Percentiles rank a stretch among this genome's conserved stretches.
These are phyloP conservation scores for Xylariaceae sp. DNA, from an alignment of 2,329 filamentous ascomycete genomes.

Conservation along the genomic window DNA sequence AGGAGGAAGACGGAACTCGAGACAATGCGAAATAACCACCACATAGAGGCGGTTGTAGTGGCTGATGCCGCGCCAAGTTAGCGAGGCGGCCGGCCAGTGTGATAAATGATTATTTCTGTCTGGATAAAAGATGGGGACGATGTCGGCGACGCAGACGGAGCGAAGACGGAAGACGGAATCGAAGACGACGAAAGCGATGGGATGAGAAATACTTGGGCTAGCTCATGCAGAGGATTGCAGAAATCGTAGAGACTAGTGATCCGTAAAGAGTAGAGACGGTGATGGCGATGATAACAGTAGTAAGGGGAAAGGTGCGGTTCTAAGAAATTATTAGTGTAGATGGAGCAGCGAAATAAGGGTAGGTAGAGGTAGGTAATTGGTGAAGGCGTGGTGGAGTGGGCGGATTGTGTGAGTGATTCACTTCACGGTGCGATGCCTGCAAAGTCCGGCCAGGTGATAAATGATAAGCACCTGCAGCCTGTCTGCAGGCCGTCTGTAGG, in stretches of 20 bases:
- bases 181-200: neutral
- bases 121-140: neutral
- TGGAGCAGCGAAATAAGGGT: neutral
- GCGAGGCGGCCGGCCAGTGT: conserved; percentile 32
- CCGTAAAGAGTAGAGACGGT: too few relatives aligned
- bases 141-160: neutral
- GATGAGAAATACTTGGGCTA: neutral
- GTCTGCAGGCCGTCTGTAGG: too few relatives aligned
- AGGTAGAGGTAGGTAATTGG: neutral
- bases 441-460: neutral
- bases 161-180: neutral
- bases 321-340: neutral
- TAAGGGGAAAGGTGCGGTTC: conserved; percentile 1
- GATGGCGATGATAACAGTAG: too few relatives aligned
- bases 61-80: conserved; percentile 33
- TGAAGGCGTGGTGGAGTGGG: too few relatives aligned
- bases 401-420: neutral
- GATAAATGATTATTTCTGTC: conserved; percentile 3
- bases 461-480: too few relatives aligned
- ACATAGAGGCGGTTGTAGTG: conserved; percentile 59
- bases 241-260: too few relatives aligned
- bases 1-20: conserved; percentile 82
- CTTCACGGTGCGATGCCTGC: conserved; percentile 2
- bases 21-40: conserved; percentile 71
- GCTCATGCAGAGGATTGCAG: too few relatives aligned